Conservation (phyloP, 352 stramenopile species). For the Globisporangium takayamanum region DNA sequence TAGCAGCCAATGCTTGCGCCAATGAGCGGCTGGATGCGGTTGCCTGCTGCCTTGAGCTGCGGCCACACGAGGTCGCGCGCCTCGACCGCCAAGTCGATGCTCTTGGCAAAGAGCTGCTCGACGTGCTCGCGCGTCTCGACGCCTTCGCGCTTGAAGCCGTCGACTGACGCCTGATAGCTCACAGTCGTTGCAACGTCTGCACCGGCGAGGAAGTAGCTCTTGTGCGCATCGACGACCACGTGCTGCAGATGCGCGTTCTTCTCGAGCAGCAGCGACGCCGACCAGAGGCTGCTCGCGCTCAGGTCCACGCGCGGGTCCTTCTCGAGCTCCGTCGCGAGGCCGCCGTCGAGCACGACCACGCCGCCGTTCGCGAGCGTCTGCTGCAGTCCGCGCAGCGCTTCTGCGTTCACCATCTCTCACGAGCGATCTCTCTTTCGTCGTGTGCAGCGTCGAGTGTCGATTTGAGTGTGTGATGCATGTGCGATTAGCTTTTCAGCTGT, state of each 20-base stretch:
- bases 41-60: conserved; percentile 23
- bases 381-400: conserved; percentile 27
- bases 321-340: conserved; percentile 73
- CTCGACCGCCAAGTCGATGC: conserved; percentile 62
- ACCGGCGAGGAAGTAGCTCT: conserved; percentile 66
- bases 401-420: conserved; percentile 15
- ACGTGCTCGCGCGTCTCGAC: conserved; percentile 37
- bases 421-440: no score
- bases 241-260: conserved; percentile 40
- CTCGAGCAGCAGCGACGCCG: conserved; percentile 57
- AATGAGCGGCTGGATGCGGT: conserved; percentile 60
- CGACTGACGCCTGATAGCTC: conserved; percentile 83
- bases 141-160: conserved; percentile 72
- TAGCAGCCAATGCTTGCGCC: conserved; percentile 85
- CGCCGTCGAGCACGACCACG: conserved; percentile 68
- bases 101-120: conserved; percentile 60
- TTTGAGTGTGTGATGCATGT: no score
- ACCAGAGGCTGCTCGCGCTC: conserved; percentile 57
- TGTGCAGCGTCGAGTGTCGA: no score
- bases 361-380: conserved; percentile 19
- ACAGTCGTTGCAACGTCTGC: conserved; percentile 75
- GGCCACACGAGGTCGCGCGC: conserved; percentile 56
- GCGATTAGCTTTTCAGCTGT: no score
- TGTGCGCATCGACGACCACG: conserved; percentile 64
- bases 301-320: conserved; percentile 60